Evolutionary conservation across 148 eudicot species (phyloP).

Genomic region (Rhododendron kiyosumense): DNA sequence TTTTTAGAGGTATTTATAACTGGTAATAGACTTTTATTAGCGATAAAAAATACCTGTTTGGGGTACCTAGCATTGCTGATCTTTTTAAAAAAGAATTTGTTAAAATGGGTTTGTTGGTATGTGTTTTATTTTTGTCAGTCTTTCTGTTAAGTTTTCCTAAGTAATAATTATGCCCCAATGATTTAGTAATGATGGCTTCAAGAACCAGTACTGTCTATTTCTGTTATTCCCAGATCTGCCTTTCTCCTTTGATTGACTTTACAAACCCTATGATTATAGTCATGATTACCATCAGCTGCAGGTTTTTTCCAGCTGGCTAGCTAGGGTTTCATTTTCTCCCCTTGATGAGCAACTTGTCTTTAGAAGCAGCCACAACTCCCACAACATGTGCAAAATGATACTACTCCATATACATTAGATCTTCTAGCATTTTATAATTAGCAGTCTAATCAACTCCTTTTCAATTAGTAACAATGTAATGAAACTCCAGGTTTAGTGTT

Average conservation of each 20-base stretch:
- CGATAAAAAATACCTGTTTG: no score
- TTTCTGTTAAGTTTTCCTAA: background rate
- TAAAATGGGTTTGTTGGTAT: background rate
- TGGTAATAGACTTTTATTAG: no score
- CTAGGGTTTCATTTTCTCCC: background rate
- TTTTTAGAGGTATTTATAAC: no score
- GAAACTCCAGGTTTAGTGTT: background rate
- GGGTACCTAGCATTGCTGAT: no score
- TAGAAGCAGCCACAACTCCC: no score
- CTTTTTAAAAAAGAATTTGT: background rate
- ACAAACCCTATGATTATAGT: background rate
- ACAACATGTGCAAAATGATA: background rate
- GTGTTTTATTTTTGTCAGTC: conserved; percentile 23
- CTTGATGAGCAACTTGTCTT: background rate
- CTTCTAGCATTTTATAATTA: background rate
- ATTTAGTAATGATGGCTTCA: background rate
- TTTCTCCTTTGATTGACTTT: background rate
- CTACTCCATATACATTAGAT: background rate
- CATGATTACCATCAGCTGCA: background rate
- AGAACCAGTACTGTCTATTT: background rate
- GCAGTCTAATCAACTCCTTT: background rate
- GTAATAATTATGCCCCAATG: background rate
- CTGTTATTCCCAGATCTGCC: background rate
- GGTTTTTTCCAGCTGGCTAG: background rate
- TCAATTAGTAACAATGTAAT: background rate